Evolutionary conservation across 345 rosid genomes (phyloP).

Genomic region (Brassica carinata): DNA sequence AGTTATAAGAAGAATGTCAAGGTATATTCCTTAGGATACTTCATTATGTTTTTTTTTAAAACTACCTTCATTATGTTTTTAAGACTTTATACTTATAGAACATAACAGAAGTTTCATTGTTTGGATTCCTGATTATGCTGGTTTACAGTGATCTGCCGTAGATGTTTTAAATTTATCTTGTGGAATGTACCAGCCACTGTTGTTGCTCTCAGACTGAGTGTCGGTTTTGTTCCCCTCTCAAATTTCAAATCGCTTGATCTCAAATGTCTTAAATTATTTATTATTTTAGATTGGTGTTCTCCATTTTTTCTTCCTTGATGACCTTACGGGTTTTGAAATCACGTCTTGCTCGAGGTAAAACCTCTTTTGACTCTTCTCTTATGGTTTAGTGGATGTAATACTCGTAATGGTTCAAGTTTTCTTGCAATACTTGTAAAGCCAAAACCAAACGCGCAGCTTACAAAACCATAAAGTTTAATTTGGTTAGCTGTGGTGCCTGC

Average conservation of each 20-base stretch:
- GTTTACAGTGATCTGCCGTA: slow-evolving; percentile 90
- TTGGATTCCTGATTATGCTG: slow-evolving; percentile 33
- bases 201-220: slow-evolving; percentile 54
- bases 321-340: slow-evolving; percentile 85
- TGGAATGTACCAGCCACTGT: slow-evolving; percentile 88
- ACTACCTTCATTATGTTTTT: neutral
- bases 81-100: neutral
- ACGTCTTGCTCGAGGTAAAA: slow-evolving; percentile 24
- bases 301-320: slow-evolving; percentile 96
- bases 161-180: slow-evolving; percentile 82
- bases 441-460: slow-evolving; percentile 57
- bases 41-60: neutral
- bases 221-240: neutral
- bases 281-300: slow-evolving; percentile 4
- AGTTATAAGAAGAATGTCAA: too few relatives aligned
- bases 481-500: slow-evolving; percentile 97
- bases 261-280: slow-evolving; percentile 28
- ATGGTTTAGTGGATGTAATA: neutral
- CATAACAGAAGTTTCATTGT: neutral
- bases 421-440: neutral
- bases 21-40: neutral
- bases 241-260: neutral
- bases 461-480: slow-evolving; percentile 91
- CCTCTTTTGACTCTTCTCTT: neutral
- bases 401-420: neutral